Base-by-base conservation (phyloP, 2,329 filamentous ascomycete species). In the Fusarium sp. region DNA sequence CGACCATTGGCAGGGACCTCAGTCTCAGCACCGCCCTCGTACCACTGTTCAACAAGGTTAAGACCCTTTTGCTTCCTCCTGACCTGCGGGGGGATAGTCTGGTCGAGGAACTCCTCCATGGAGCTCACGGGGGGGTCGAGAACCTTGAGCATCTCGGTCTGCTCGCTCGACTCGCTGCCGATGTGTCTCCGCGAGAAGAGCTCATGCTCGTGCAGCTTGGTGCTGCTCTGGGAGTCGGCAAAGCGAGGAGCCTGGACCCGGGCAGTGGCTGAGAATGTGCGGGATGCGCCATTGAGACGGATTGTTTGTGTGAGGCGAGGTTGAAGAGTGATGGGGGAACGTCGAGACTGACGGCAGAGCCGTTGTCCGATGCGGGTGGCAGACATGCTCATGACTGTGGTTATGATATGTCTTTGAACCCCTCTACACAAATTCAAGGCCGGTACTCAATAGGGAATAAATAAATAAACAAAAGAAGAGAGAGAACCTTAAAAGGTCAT, bases 121-220 rank as follows among this genome's bases (percentile, higher is more conserved):
- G 85, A 90, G 62, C 83, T 82, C 14, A 84, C 91, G 0, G 93
- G 92, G 17, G 94, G 93, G 61, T 93, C 89, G 37, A 97, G 84
- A 2, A 87, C 85, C 72, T 90, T 87, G 63, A 97, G 87, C 94
- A 97, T 97, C 73, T 90, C 83, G 70, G 88, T 82, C 2, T 88
- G 87, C 56, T 91, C 89, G 40, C 82, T 81, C 30, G 88, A 83
- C 57, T 90, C 89, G 7, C 93, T 93, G 4, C 94, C 94, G 79
- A 97, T 96, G 80, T 97, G 94, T 49, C 94, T 88, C 62, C 92
- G 87, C 51, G 92, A 86, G 76, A 97, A 97, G 57, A 68, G 63
- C 61, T 75, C 73, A 63, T 75, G 73, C 37, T 75, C 62, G 6
- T 57, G 48, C 47, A 72, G 48, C 46, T 71, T 50, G 4, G 20